Conservation (phyloP, 176 grass and related monocot genomes). For the Areca catechu region DNA sequence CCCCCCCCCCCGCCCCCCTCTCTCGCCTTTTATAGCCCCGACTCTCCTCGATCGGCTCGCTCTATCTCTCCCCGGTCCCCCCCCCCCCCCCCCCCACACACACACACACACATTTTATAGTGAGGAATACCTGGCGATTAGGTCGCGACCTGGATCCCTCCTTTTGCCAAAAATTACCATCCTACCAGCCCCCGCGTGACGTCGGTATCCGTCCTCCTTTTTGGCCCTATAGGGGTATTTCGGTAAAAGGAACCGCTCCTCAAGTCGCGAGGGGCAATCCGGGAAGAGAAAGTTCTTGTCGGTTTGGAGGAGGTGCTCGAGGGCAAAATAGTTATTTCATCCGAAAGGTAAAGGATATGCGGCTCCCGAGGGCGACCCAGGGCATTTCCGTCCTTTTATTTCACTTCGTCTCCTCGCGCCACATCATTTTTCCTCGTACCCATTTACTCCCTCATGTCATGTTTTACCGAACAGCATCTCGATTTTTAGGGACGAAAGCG, state of each 20-base stretch:
- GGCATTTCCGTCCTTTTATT: not conserved
- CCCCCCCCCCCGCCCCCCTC: too few species aligned
- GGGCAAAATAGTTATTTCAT: constrained; percentile 37
- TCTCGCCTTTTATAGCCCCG: too few species aligned
- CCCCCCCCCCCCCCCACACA: too few species aligned
- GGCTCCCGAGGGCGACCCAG: constrained; percentile 4
- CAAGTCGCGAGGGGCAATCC: too few species aligned
- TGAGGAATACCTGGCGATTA: constrained; percentile 4
- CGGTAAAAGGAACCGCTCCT: constrained; percentile 11
- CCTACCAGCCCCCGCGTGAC: too few species aligned
- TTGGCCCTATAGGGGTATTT: not conserved
- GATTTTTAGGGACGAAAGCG: too few species aligned
- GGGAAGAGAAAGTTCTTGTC: not conserved
- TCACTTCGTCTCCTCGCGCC: constrained; percentile 18
- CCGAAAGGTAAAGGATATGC: constrained; percentile 9
- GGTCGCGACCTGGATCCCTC: not conserved
- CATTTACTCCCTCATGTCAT: constrained; percentile 24
- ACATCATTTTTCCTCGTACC: constrained; percentile 94
- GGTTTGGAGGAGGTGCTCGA: constrained; percentile 16
- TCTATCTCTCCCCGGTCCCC: too few species aligned
- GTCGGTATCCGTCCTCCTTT: too few species aligned
- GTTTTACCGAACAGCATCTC: too few species aligned
- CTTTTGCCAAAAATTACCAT: not conserved
- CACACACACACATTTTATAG: too few species aligned
- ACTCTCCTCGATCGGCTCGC: too few species aligned